These are phyloP conservation scores for Monosporascus sp. DNA, from an alignment of 2,329 filamentous ascomycete species.

Conservation along the genomic window DNA sequence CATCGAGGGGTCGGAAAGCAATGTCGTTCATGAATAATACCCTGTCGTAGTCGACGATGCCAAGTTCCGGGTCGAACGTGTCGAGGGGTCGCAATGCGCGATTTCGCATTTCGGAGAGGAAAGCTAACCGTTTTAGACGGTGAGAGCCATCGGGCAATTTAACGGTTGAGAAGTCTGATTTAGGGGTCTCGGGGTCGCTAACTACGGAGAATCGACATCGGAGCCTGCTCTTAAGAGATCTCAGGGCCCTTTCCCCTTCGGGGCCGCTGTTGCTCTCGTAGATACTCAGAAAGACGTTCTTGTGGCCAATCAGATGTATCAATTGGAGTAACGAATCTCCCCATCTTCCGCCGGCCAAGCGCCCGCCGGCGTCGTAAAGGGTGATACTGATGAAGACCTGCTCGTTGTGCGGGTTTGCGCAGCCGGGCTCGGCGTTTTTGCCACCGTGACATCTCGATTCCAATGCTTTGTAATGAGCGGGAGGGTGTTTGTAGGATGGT, in stretches of 20 bases:
- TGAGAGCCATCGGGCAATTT: conserved; percentile 56
- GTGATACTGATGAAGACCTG: conserved; percentile 71
- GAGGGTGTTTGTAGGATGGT: conserved; percentile 37
- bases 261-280: conserved; percentile 67
- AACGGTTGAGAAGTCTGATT: conserved; percentile 52
- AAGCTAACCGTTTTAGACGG: conserved; percentile 68
- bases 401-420: conserved; percentile 44
- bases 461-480: conserved; percentile 32
- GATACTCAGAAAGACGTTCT: conserved; percentile 67
- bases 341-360: conserved; percentile 60
- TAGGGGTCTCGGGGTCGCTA: conserved; percentile 53
- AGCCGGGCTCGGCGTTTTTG: conserved; percentile 20
- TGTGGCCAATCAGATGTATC: conserved; percentile 58
- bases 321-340: conserved; percentile 54
- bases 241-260: conserved; percentile 49
- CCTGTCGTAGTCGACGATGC: conserved; percentile 44
- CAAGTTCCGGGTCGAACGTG: conserved; percentile 29
- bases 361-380: conserved; percentile 59
- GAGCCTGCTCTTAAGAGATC: conserved; percentile 42
- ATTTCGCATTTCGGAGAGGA: conserved; percentile 68
- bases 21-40: conserved; percentile 67
- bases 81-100: conserved; percentile 61
- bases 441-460: conserved; percentile 23
- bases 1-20: conserved; percentile 43
- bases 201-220: conserved; percentile 48